Conservation (phyloP, 129 eudicot species). For the Scalesia atractyloides region DNA sequence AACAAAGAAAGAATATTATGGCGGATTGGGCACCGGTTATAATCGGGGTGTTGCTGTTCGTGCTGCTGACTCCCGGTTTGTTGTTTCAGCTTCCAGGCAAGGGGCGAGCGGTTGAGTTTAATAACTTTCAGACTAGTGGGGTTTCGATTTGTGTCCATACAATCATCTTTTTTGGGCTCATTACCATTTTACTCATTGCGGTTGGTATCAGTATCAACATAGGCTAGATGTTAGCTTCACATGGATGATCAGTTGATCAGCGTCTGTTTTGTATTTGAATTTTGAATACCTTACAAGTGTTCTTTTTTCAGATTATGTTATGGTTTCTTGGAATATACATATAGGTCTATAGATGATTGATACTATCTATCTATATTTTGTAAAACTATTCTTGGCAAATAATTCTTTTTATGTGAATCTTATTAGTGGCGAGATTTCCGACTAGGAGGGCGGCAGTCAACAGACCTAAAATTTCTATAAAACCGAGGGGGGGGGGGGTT, state of each 20-base stretch:
- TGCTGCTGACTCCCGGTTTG: constrained; percentile 56
- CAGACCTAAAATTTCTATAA: too few species aligned
- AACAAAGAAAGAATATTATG: constrained; percentile 27
- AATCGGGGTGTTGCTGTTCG: constrained; percentile 57
- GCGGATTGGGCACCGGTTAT: constrained; percentile 72
- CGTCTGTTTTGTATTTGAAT: constrained; percentile 5
- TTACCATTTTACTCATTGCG: constrained; percentile 61
- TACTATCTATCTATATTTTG: too few species aligned
- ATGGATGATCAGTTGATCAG: constrained; percentile 17
- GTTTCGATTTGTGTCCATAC: constrained; percentile 62
- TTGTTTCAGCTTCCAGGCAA: constrained; percentile 65
- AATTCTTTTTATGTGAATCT: too few species aligned
- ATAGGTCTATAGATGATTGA: background rate
- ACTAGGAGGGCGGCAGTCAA: too few species aligned
- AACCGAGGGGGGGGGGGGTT: too few species aligned
- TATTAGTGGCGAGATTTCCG: too few species aligned
- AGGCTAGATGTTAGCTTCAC: constrained; percentile 29
- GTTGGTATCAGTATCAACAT: constrained; percentile 63
- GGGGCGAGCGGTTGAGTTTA: constrained; percentile 52
- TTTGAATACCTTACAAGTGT: background rate
- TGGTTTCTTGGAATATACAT: background rate
- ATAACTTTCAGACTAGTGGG: constrained; percentile 66
- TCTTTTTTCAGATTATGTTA: background rate
- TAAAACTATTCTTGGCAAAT: too few species aligned
- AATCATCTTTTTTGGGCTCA: constrained; percentile 54